These are phyloP conservation scores for Parasarocladium wereldwijsianum DNA, from an alignment of 2,329 filamentous ascomycete species.

Conservation along the genomic window DNA sequence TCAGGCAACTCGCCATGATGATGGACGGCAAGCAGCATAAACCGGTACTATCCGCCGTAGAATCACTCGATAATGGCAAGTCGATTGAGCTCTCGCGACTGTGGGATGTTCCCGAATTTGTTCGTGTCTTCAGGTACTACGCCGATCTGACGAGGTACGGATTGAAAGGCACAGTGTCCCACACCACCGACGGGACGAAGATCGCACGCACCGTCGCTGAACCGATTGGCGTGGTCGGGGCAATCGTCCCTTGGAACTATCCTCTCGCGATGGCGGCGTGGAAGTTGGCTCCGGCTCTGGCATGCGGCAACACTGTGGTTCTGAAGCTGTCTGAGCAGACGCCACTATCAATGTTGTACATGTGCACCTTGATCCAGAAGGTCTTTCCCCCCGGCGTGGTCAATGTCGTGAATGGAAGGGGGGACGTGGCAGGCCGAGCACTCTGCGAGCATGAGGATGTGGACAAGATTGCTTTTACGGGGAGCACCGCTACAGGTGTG, in stretches of 20 bases:
- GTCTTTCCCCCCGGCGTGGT: slow-evolving; percentile 61
- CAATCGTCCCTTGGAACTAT: slow-evolving; percentile 74
- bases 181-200: slow-evolving; percentile 50
- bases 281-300: slow-evolving; percentile 40
- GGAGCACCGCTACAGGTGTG: slow-evolving; percentile 50
- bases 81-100: slow-evolving; percentile 51
- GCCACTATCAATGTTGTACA: slow-evolving; percentile 42
- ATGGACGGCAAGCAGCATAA: too few relatives aligned
- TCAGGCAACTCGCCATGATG: slow-evolving; percentile 55
- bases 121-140: slow-evolving; percentile 52
- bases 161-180: slow-evolving; percentile 63
- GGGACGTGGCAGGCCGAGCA: slow-evolving; percentile 47
- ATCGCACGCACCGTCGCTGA: slow-evolving; percentile 65
- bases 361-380: slow-evolving; percentile 49
- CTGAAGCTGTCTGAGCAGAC: slow-evolving; percentile 48
- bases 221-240: slow-evolving; percentile 62
- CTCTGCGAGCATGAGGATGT: slow-evolving; percentile 48
- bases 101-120: slow-evolving; percentile 41
- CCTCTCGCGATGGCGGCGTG: slow-evolving; percentile 57
- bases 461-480: slow-evolving; percentile 62
- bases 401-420: slow-evolving; percentile 56
- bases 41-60: slow-evolving; percentile 33
- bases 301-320: slow-evolving; percentile 42
- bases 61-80: slow-evolving; percentile 75
- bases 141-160: slow-evolving; percentile 71